Base-by-base conservation (phyloP, 352 stramenopile species). In the Pythium rishiriense region DNA sequence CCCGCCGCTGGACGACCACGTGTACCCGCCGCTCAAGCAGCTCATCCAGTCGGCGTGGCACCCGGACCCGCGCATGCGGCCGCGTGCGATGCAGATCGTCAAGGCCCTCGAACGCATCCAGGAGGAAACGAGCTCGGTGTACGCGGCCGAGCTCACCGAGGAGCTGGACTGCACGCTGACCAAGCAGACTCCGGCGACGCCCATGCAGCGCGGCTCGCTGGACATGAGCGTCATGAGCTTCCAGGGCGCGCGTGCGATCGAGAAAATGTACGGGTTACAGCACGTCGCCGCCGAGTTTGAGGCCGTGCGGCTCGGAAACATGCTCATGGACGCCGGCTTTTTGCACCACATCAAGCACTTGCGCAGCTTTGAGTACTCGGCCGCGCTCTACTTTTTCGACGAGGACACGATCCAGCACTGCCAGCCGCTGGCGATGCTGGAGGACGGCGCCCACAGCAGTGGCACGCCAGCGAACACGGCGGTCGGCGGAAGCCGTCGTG, bases 331-430 rank as follows among this genome's bases (percentile, higher is more conserved):
- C 37, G 59, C 62, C 2, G 66, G 69, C 3, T 60, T 74, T 21
- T 21, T 81, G 4, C 74, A 79, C 31, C 68, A 76, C 47, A 28
- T 64, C 26, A 76, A 77, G 51, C 68, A 77, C 53, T n/a, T 43
- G 17, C 35, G 52, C 9, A 29, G 37, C 19, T 79, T 76, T 51
- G 58, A 75, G 39, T 50, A 67, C 35, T 53, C 21, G 21, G 58
- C 55, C 15, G 43, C 53, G 26, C 29, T 60, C 3, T 79, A 79
- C 56, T 72, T 52, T 31, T 74, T 76, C n/a, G 72, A 79, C 37
- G 58, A 72, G 1, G 52, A 67, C 24, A 25, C 29, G 11, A 64
- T 76, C 15, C 15, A 52, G n/a, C 39, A 69, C 15, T 60, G 25
- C 21, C 58, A 70, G 39, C 69, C 72, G 24, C 39, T 74, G 8